These are phyloP conservation scores for Globisporangium orthogonon DNA, from an alignment of 352 stramenopile species.

Conservation along the genomic window DNA sequence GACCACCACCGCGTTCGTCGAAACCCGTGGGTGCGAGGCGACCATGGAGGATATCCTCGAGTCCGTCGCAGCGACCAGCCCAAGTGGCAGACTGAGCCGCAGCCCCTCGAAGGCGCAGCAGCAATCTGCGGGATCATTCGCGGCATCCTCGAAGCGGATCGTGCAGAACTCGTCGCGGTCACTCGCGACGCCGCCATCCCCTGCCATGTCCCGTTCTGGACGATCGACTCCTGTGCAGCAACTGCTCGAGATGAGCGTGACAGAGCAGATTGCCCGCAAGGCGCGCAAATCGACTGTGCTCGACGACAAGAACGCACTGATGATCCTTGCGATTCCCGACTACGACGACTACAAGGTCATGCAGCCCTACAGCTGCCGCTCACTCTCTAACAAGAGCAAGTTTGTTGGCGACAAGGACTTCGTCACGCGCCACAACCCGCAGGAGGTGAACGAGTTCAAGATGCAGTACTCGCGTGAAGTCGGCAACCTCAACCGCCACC, in stretches of 20 bases:
- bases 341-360: slow-evolving; percentile 76
- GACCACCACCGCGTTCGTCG: neutral
- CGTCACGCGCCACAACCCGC: slow-evolving; percentile 61
- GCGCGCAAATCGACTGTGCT: slow-evolving; percentile 65
- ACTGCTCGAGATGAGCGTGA: slow-evolving; percentile 47
- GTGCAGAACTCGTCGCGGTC: slow-evolving; percentile 20
- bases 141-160: slow-evolving; percentile 8
- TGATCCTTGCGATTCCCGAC: slow-evolving; percentile 67
- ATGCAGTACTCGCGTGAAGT: slow-evolving; percentile 67
- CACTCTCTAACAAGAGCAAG: slow-evolving; percentile 48
- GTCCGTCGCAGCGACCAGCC: neutral
- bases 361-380: slow-evolving; percentile 69
- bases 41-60: slow-evolving; percentile 16
- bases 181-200: slow-evolving; percentile 15
- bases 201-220: slow-evolving; percentile 14
- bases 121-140: neutral
- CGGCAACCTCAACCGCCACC: slow-evolving; percentile 56
- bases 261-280: slow-evolving; percentile 62
- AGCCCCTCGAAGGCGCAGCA: slow-evolving; percentile 5
- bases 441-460: slow-evolving; percentile 73
- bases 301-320: slow-evolving; percentile 58
- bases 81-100: neutral
- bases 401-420: slow-evolving; percentile 66
- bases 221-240: slow-evolving; percentile 21
- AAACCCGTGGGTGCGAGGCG: neutral